phyloP scores from a whole-genome alignment of 2,329 filamentous ascomycete genomes.

The Penicillium sp. region DNA sequence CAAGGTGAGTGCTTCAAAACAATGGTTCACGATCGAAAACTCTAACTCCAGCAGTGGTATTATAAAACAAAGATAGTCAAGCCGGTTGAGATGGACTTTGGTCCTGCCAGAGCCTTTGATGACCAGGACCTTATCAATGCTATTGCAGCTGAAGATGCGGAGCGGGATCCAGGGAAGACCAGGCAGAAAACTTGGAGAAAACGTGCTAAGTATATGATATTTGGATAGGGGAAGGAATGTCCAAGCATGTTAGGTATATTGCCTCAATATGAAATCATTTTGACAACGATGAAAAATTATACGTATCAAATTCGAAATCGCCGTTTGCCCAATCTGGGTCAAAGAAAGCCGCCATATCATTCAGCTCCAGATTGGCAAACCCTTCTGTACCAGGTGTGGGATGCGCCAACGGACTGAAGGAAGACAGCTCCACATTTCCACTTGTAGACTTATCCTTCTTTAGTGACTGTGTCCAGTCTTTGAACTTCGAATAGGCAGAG shows the following conservation, averaged over 20 bases:
- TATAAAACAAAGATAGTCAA: slow-evolving; percentile 26
- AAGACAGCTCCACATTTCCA: slow-evolving; percentile 11
- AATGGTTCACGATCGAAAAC: not conserved
- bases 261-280: not conserved
- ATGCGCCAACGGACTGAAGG: slow-evolving; percentile 15
- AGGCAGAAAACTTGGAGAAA: slow-evolving; percentile 8
- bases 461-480: slow-evolving; percentile 40
- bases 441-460: slow-evolving; percentile 11
- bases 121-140: slow-evolving; percentile 22
- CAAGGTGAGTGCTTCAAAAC: slow-evolving; percentile 14
- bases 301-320: slow-evolving; percentile 7
- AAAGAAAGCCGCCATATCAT: slow-evolving; percentile 9
- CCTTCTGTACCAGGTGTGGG: slow-evolving; percentile 4
- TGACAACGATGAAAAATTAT: not conserved
- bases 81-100: slow-evolving; percentile 23
- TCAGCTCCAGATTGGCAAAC: slow-evolving; percentile 1
- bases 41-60: slow-evolving; percentile 10
- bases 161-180: not conserved
- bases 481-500: slow-evolving; percentile 51
- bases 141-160: slow-evolving; percentile 4
- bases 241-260: not conserved
- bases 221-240: slow-evolving; percentile 5
- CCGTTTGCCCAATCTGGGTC: slow-evolving; percentile 11
- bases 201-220: slow-evolving; percentile 15
- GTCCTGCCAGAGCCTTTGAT: slow-evolving; percentile 22